Conservation (phyloP, 345 rosid species). For the Cardamine occulta region DNA sequence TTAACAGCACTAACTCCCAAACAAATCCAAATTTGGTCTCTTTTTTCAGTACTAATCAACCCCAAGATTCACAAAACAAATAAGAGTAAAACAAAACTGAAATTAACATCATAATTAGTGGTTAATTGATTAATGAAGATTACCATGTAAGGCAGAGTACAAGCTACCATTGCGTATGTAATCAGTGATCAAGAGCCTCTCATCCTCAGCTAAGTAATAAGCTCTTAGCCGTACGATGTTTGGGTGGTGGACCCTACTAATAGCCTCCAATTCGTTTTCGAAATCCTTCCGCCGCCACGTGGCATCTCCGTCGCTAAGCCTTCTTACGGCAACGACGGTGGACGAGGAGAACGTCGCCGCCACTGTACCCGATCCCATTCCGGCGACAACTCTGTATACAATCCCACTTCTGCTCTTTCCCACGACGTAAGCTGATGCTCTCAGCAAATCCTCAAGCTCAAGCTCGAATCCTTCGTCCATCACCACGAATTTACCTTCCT, state of each 20-base stretch:
- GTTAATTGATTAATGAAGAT: conserved; percentile 2
- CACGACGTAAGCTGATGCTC: conserved; percentile 93
- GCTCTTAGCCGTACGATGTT: conserved; percentile 81
- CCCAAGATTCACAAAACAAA: conserved; percentile 13
- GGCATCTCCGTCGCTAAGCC: conserved; percentile 79
- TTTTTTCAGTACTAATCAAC: background rate
- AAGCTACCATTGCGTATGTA: conserved; percentile 80
- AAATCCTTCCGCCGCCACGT: conserved; percentile 79
- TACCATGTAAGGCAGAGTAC: conserved; percentile 79
- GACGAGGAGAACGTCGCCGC: conserved; percentile 37
- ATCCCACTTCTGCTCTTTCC: conserved; percentile 92
- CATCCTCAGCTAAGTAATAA: conserved; percentile 81
- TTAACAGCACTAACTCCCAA: conserved; percentile 23
- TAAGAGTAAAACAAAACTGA: background rate
- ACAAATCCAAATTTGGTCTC: conserved; percentile 10
- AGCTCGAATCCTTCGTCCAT: conserved; percentile 79
- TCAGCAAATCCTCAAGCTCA: conserved; percentile 83
- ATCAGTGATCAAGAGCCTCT: conserved; percentile 83
- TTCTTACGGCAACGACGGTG: conserved; percentile 75
- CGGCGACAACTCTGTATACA: conserved; percentile 77
- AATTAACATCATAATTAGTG: background rate
- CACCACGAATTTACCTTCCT: conserved; percentile 67
- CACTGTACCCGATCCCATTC: conserved; percentile 58
- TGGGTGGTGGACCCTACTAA: conserved; percentile 75
- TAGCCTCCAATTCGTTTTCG: conserved; percentile 80